Evolutionary conservation across 2,329 filamentous ascomycete genomes (phyloP).

Genomic region (Aspergillus sp.): DNA sequence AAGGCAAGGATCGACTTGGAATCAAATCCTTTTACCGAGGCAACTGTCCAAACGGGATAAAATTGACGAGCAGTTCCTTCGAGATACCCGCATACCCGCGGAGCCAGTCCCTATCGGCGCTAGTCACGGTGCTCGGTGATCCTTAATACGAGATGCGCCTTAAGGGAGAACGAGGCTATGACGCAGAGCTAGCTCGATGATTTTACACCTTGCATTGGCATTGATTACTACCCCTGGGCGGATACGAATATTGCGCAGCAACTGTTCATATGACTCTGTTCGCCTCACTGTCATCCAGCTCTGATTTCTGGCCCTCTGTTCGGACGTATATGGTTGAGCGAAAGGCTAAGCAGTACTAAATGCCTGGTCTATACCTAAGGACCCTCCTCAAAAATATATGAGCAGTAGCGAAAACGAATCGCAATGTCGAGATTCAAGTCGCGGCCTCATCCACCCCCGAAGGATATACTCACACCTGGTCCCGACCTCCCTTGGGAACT

Average conservation of each 20-base stretch:
- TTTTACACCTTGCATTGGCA: no score
- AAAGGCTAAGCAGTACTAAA: no score
- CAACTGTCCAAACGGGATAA: background rate
- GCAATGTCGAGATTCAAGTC: background rate
- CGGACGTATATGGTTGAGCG: no score
- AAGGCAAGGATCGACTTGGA: background rate
- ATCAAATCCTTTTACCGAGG: background rate
- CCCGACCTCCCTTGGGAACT: constrained; percentile 3
- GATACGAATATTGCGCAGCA: no score
- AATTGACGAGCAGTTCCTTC: background rate
- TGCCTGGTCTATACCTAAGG: no score
- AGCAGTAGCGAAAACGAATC: background rate
- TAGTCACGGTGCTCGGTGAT: no score
- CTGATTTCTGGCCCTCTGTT: no score
- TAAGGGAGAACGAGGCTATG: no score
- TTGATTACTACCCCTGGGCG: no score
- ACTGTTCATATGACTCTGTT: background rate
- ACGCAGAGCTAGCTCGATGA: no score
- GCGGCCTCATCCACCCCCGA: background rate
- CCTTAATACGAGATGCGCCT: background rate
- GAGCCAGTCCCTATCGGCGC: no score
- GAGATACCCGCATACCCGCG: background rate
- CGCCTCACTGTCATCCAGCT: background rate
- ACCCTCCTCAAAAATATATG: no score
- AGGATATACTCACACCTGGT: background rate